A percentile compares a stretch with the other conserved stretches of the same genome.
Evolutionary conservation across 202 grass and related monocot species (phyloP).

Genomic region (Digitaria exilis): DNA sequence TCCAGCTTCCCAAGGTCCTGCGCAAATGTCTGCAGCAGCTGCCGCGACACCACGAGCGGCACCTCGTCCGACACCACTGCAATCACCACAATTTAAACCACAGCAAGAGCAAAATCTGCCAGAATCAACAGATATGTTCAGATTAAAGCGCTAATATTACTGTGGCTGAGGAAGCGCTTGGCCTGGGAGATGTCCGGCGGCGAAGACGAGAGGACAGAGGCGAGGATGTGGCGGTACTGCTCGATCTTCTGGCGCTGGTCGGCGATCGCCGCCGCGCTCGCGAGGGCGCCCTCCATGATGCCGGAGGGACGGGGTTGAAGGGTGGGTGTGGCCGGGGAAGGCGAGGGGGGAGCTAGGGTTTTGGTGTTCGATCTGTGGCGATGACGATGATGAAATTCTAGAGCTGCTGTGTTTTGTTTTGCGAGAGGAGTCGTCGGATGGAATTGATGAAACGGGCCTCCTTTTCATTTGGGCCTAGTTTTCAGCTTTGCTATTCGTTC

Average conservation of each 20-base stretch:
- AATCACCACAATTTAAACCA: background rate
- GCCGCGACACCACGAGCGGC: conserved; percentile 91
- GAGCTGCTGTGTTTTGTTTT: background rate
- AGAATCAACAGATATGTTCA: background rate
- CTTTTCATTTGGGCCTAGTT: background rate
- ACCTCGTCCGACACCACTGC: conserved; percentile 96
- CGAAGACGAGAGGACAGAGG: conserved; percentile 79
- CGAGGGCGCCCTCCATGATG: conserved; percentile 78
- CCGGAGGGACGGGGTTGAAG: background rate
- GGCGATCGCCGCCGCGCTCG: conserved; percentile 68
- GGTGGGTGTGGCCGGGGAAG: conserved; percentile 23
- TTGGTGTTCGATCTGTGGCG: conserved; percentile 43
- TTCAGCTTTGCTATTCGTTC: fast-evolving
- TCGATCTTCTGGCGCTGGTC: conserved; percentile 99
- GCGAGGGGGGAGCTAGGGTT: conserved; percentile 40
- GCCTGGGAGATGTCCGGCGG: conserved; percentile 78
- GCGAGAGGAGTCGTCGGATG: background rate
- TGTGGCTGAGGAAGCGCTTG: conserved; percentile 95
- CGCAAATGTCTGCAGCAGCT: conserved; percentile 91
- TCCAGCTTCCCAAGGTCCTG: conserved; percentile 92
- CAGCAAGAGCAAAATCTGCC: background rate
- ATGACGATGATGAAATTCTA: background rate
- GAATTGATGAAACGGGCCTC: background rate
- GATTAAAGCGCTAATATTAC: conserved; percentile 39
- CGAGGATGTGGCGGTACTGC: conserved; percentile 94